Evolutionary conservation across 2,329 filamentous ascomycete species (phyloP).

Genomic region (Metarhizium robertsii): DNA sequence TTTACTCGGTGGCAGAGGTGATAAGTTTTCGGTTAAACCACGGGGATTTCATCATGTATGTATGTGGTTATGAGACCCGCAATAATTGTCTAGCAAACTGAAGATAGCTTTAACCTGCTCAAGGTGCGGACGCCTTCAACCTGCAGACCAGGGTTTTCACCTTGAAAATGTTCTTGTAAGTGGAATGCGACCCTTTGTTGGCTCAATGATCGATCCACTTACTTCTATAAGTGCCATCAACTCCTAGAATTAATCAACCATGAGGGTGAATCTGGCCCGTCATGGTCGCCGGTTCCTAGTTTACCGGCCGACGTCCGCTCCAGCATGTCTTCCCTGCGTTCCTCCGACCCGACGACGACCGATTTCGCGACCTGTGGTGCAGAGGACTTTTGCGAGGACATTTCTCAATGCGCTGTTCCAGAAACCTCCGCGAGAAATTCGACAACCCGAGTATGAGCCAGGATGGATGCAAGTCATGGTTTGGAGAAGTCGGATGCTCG

Average conservation of each 20-base stretch:
- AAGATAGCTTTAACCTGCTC: not conserved
- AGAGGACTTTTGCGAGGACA: constrained; percentile 23
- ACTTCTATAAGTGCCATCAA: constrained; percentile 4
- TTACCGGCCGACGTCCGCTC: constrained; percentile 19
- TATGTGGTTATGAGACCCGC: too few relatives aligned
- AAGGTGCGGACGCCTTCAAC: not conserved
- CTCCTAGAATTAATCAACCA: constrained; percentile 23
- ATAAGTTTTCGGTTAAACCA: too few relatives aligned
- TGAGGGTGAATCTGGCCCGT: constrained; percentile 36
- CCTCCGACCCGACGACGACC: constrained; percentile 18
- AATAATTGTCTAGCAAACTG: not conserved
- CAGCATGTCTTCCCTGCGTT: constrained; percentile 25
- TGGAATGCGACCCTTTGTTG: not conserved
- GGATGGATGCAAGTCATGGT: constrained; percentile 66
- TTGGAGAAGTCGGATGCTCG: constrained; percentile 51
- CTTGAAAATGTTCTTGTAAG: not conserved
- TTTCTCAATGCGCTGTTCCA: constrained; percentile 54
- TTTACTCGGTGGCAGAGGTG: too few relatives aligned
- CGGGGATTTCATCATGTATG: too few relatives aligned
- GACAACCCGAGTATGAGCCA: constrained; percentile 54
- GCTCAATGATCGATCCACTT: not conserved
- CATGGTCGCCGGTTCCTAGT: constrained; percentile 32
- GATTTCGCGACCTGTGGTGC: constrained; percentile 13
- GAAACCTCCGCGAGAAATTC: constrained; percentile 49
- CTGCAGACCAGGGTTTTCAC: not conserved